Evolutionary conservation across 768 basidiomycete genomes (phyloP).

Genomic region (Naganishia randhawae): DNA sequence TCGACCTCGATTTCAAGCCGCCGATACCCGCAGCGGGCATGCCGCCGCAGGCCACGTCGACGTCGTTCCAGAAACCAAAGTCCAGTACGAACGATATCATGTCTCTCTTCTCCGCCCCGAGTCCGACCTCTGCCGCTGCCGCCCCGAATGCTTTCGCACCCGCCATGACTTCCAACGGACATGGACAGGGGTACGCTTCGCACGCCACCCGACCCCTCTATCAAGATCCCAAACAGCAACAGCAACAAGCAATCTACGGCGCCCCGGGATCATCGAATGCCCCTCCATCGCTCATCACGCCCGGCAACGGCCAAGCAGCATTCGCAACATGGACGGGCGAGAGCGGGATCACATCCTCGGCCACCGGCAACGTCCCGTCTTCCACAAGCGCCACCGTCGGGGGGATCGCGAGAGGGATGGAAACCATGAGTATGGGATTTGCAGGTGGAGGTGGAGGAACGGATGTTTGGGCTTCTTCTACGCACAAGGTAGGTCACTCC

Average conservation of each 20-base stretch:
- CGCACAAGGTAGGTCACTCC: background rate
- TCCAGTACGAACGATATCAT: conserved; percentile 47
- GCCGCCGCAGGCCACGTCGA: background rate
- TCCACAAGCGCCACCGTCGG: no score
- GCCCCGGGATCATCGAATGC: background rate
- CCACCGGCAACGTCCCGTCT: no score
- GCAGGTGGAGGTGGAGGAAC: conserved; percentile 1
- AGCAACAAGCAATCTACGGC: conserved; percentile 10
- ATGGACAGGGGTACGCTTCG: background rate
- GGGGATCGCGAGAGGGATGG: conserved; percentile 24
- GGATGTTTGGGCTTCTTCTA: conserved; percentile 27
- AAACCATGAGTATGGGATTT: conserved; percentile 21
- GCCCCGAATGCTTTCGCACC: background rate
- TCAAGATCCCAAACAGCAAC: conserved; percentile 13
- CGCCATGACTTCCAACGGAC: background rate
- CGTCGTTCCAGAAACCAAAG: conserved; percentile 32
- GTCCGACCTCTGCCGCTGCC: conserved; percentile 28
- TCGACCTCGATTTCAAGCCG: conserved; percentile 49
- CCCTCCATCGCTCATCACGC: background rate
- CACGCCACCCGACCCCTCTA: background rate
- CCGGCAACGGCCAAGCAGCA: background rate
- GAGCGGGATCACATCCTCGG: conserved; percentile 11
- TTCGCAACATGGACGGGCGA: conserved; percentile 17
- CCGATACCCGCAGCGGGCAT: conserved; percentile 29
- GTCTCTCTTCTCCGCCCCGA: conserved; percentile 40